Evolutionary conservation across 2,329 filamentous ascomycete genomes (phyloP).

Genomic region (Pseudopithomyces maydicus): DNA sequence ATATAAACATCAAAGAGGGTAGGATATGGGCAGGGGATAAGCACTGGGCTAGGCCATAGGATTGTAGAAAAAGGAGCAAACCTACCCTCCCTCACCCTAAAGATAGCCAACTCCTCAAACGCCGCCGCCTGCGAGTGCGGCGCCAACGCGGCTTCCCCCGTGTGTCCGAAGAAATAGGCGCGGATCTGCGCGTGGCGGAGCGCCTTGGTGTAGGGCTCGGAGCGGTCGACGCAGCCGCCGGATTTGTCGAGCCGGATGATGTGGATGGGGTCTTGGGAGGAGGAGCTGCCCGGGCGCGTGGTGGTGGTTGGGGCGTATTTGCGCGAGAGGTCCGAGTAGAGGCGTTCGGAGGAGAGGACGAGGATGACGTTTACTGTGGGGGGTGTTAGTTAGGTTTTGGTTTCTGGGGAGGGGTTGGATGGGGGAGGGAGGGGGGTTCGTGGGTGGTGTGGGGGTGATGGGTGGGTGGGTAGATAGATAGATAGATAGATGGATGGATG

Average conservation of each 20-base stretch:
- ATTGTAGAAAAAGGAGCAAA: conserved; percentile 5
- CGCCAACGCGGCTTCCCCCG: conserved; percentile 67
- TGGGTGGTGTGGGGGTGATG: not conserved
- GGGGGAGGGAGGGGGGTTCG: conserved; percentile 25
- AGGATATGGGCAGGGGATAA: too few relatives aligned
- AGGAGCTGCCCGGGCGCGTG: conserved; percentile 49
- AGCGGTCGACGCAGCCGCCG: conserved; percentile 79
- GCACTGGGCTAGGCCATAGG: too few relatives aligned
- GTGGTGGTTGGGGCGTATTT: conserved; percentile 70
- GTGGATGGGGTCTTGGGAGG: conserved; percentile 67
- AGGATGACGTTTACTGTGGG: conserved; percentile 74
- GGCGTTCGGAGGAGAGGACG: conserved; percentile 76
- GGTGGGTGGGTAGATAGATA: conserved; percentile 1
- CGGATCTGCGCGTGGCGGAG: conserved; percentile 77
- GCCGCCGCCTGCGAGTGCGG: conserved; percentile 87
- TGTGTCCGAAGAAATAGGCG: conserved; percentile 91
- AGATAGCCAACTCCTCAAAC: conserved; percentile 75
- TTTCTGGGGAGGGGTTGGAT: too few relatives aligned
- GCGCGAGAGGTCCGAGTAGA: conserved; percentile 75
- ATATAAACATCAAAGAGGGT: too few relatives aligned
- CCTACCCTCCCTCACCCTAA: conserved; percentile 68
- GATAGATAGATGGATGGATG: not conserved
- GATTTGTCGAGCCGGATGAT: conserved; percentile 83
- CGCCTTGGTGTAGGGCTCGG: conserved; percentile 74
- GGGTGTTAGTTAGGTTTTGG: too few relatives aligned